Base-by-base conservation (phyloP, 108 stramenopile genomes). In the Skeletonema marinoi region DNA sequence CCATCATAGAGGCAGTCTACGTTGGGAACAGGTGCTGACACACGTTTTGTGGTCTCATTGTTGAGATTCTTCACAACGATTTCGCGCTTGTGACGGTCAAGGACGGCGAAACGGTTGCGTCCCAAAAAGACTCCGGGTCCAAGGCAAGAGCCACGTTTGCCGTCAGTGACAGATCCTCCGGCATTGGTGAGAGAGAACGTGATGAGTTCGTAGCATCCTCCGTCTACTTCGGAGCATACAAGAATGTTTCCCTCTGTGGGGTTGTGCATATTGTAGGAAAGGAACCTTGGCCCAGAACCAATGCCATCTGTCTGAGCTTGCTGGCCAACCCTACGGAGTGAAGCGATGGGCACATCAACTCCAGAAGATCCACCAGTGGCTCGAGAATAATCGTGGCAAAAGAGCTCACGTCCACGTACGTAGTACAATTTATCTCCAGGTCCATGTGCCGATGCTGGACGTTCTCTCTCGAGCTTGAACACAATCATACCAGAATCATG, bases 401-500 rank as follows among this genome's bases (percentile, higher is more conserved):
- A 97, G 7, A 99, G 85, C 79, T 98, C 97, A 3, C 97, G 93
- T 39, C 98, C 99, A 65, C 95, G 94, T 41, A 98, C 98, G 76
- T 97, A 99, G 78, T 96, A 97, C 60, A 99, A 63, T 46, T 94
- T 91, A 71, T 86, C 86, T 65, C 84, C 80, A 41, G 87, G 90
- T 30, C 87, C 92, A 70, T 86, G 61, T 59, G 91, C 88, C 69
- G 88, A 91, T 31, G 99, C 97, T 17, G 99, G 99, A 33, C 99
- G 88, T 56, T 99, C 99, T 39, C 98, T 88, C 78, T 98, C 98
- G 11, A 99, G 87, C 87, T 99, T 99, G 89, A 99, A 99, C 21
- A 99, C 99, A 77, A 98, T 95, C 98, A 99, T 98, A 77, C 99
- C 99, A 38, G 90, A 92, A 87, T 99, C 99, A 82, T 99, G 99